Conservation (phyloP, 2,329 filamentous ascomycete species). For the Mycosphaerella sp. region DNA sequence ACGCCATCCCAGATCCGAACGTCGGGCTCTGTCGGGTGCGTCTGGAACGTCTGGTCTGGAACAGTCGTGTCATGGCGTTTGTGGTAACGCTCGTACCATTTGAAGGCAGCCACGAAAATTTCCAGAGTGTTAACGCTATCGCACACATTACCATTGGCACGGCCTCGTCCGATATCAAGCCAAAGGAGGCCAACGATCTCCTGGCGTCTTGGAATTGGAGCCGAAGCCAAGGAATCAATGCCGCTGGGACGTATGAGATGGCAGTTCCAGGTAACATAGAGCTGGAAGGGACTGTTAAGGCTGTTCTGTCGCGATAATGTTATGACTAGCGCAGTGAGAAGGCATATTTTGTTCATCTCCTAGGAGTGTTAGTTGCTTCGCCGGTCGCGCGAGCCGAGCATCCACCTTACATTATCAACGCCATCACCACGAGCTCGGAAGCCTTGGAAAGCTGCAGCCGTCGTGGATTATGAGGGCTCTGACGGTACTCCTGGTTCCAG, state of each 20-base stretch:
- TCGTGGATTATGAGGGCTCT: too few species aligned
- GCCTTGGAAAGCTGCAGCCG: too few species aligned
- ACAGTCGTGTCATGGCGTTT: constrained; percentile 83
- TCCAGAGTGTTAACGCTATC: constrained; percentile 65
- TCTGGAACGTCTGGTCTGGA: constrained; percentile 67
- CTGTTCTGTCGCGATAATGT: constrained; percentile 37
- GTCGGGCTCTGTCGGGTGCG: constrained; percentile 60
- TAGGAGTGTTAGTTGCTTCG: too few species aligned
- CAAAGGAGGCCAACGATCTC: constrained; percentile 88
- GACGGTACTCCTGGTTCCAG: too few species aligned
- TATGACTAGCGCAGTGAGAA: too few species aligned
- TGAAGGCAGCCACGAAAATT: constrained; percentile 46
- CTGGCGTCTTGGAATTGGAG: constrained; percentile 79
- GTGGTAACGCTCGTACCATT: constrained; percentile 60
- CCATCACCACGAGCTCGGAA: too few species aligned
- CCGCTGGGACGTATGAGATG: constrained; percentile 49
- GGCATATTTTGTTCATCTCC: too few species aligned
- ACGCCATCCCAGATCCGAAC: constrained; percentile 41
- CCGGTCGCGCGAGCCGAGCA: too few species aligned
- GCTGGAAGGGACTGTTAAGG: constrained; percentile 50
- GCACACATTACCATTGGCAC: constrained; percentile 91
- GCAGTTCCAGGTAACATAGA: constrained; percentile 50
- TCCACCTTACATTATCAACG: too few species aligned
- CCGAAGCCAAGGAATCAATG: constrained; percentile 32
- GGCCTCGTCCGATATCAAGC: constrained; percentile 65